A percentile compares a stretch with the other conserved stretches of the same genome.
These are phyloP conservation scores for Selenicereus undatus DNA, from an alignment of 148 eudicot genomes.

Conservation along the genomic window DNA sequence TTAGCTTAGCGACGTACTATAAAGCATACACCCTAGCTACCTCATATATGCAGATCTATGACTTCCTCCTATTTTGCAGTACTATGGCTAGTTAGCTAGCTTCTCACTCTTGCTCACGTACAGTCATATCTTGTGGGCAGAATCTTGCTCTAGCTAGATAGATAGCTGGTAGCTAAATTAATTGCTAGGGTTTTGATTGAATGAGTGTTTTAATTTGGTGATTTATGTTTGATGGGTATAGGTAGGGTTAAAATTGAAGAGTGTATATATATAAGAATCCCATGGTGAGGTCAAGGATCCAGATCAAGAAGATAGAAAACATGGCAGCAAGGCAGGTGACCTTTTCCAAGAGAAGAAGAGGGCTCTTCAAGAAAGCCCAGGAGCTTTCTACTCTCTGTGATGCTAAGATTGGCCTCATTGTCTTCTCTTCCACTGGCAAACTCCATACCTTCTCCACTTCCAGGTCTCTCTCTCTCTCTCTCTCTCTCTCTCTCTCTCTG, in stretches of 20 bases:
- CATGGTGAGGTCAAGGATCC: constrained; percentile 24
- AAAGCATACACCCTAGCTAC: background rate
- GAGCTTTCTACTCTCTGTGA: constrained; percentile 38
- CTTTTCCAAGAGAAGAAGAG: constrained; percentile 37
- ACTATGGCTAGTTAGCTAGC: background rate
- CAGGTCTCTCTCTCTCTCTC: constrained; percentile 19
- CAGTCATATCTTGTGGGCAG: too few species aligned
- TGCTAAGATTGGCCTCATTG: constrained; percentile 31
- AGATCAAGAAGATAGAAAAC: constrained; percentile 32
- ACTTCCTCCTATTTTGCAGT: background rate
- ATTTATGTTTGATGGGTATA: background rate
- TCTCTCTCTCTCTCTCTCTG: background rate
- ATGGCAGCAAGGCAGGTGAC: constrained; percentile 35
- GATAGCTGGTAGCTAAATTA: too few species aligned
- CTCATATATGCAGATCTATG: background rate
- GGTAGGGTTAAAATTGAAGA: background rate
- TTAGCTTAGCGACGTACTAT: too few species aligned
- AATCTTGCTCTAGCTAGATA: too few species aligned
- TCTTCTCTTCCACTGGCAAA: constrained; percentile 32
- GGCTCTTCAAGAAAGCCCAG: constrained; percentile 35
- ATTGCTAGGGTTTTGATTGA: background rate
- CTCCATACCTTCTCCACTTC: constrained; percentile 27
- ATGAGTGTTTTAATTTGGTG: background rate
- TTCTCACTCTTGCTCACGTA: too few species aligned
- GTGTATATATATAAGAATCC: too few species aligned